A percentile compares a stretch with the other conserved stretches of the same genome.
phyloP scores from a whole-genome alignment of 495 filamentous ascomycete species.

The Talaromyces liani region DNA sequence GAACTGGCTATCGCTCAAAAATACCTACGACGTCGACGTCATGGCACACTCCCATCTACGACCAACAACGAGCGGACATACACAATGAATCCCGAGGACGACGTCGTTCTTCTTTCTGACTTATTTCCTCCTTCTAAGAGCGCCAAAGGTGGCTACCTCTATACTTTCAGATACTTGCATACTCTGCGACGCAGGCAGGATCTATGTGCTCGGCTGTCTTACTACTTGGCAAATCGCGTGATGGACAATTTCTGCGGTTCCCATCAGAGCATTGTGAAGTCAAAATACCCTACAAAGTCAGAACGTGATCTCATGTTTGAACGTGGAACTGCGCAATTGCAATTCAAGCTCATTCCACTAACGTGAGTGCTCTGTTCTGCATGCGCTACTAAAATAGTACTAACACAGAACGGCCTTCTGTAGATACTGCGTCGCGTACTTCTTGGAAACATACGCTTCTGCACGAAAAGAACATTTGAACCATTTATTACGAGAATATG shows the following conservation, averaged over 20 bases:
- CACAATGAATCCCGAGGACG: slow-evolving; percentile 37
- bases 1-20: slow-evolving; percentile 34
- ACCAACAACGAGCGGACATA: slow-evolving; percentile 31
- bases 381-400: background rate
- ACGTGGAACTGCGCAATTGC: slow-evolving; percentile 25
- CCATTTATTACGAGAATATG: slow-evolving; percentile 31
- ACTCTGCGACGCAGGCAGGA: slow-evolving; percentile 31
- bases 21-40: slow-evolving; percentile 37
- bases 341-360: slow-evolving; percentile 34
- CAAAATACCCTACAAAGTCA: slow-evolving; percentile 24
- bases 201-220: slow-evolving; percentile 32
- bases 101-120: slow-evolving; percentile 39
- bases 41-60: slow-evolving; percentile 39
- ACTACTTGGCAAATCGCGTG: slow-evolving; percentile 37
- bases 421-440: slow-evolving; percentile 38
- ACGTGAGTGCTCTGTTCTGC: slow-evolving; percentile 23
- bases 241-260: slow-evolving; percentile 31
- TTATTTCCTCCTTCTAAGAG: slow-evolving; percentile 37
- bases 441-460: slow-evolving; percentile 32
- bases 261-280: slow-evolving; percentile 24
- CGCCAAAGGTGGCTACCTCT: slow-evolving; percentile 36
- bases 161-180: slow-evolving; percentile 36
- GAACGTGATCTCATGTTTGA: slow-evolving; percentile 28
- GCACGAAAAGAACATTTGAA: slow-evolving; percentile 37
- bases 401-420: slow-evolving; percentile 5